phyloP scores from a whole-genome alignment of 225 moss, liverwort and hornwort species.

The Pleurozium schreberi region DNA sequence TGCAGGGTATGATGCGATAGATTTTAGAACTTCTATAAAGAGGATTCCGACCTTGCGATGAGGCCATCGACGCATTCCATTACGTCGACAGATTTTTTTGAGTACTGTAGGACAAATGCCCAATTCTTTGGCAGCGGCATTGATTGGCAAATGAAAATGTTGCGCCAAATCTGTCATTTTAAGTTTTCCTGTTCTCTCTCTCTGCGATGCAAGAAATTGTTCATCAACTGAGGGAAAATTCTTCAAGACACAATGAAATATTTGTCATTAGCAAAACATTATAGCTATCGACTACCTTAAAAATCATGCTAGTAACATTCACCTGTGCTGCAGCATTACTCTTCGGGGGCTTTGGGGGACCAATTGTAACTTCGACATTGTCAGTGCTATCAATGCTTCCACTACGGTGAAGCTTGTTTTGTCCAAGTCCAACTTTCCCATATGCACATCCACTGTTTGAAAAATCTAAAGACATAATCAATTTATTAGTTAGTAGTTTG shows the following conservation, averaged over 20 bases:
- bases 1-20: not conserved
- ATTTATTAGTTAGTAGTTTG: not conserved
- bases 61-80: slow-evolving; percentile 99
- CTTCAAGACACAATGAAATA: not conserved
- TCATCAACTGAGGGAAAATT: not conserved
- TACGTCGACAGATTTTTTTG: slow-evolving; percentile 95
- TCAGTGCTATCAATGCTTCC: slow-evolving; percentile 75
- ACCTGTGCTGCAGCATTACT: slow-evolving; percentile 99
- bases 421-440: slow-evolving; percentile 47
- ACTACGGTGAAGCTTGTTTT: slow-evolving; percentile 66
- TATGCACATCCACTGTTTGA: slow-evolving; percentile 38
- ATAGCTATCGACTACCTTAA: not conserved
- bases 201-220: slow-evolving; percentile 23
- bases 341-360: slow-evolving; percentile 85
- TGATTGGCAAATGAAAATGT: slow-evolving; percentile 97
- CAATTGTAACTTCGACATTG: slow-evolving; percentile 49
- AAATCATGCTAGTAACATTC: not conserved
- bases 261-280: not conserved
- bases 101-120: slow-evolving; percentile 98
- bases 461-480: slow-evolving; percentile 24
- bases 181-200: slow-evolving; percentile 99
- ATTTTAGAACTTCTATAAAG: not conserved
- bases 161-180: slow-evolving; percentile 98
- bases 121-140: slow-evolving; percentile 95
- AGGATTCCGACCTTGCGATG: slow-evolving; percentile 75